Base-by-base conservation (phyloP, 805 yeast genomes). In the Metschnikowia cubensis region DNA sequence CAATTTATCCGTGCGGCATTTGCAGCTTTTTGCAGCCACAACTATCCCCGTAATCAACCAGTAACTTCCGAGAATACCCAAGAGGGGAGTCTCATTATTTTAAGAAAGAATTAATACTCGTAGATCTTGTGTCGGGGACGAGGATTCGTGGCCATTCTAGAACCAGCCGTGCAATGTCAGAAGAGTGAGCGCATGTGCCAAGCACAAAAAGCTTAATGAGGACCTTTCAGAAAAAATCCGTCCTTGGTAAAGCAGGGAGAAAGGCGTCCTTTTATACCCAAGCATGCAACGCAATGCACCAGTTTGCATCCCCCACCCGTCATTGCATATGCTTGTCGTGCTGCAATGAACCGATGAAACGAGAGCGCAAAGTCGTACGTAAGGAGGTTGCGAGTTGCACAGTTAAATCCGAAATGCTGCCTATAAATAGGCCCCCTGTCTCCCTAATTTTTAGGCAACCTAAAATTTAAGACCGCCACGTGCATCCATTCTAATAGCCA, bases 11-110 rank as follows among this genome's bases (percentile, higher is more conserved):
- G 35, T 32, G 29, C 17, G 29, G 31, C 7, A 32, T 20, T 33
- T 20, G 45, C 45, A 42, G 29, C 31, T 8, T 42, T 42, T 42
- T n/a, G 45, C 45, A 42, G 45, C 45, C 45, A 33, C 20, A 21
- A 25, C 4, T 2, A 25, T 8, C 8, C 5, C 11, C 29, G 5
- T 25, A 25, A 11, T 25, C 29, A 25, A 25, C 11, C 29, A 25
- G 1, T 25, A 10, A 10, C 29, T 3, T 25, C 29, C 29, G 11
- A 25, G 11, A 10, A 25, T 0, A 25, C 29, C 29, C 11, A 11
- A 8, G 29, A 25, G 11, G 29, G 13, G 2, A 10, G 10, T 25
- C 11, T 8, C 11, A 25, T 25, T 4, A 25, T 8, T 10, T 8
- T 3, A 8, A 4, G 29, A 25, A 25, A 8, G 10, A 25, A 25